Percentiles rank a stretch among this genome's conserved stretches.
These are phyloP conservation scores for Pseudocercospora musae DNA, from an alignment of 2,329 filamentous ascomycete species.

Conservation along the genomic window DNA sequence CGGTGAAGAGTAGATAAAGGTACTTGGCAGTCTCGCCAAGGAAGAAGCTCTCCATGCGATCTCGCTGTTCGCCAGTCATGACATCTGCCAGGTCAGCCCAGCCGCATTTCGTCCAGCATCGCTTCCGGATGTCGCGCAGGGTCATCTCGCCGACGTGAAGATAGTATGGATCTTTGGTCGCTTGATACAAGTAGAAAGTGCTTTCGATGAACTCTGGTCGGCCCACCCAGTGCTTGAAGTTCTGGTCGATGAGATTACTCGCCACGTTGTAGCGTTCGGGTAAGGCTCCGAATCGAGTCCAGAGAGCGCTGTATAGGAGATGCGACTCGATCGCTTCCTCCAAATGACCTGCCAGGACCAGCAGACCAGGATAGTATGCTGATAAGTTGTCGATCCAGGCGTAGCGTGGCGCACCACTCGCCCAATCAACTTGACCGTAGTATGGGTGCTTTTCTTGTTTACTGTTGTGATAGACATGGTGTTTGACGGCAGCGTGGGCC, in stretches of 20 bases:
- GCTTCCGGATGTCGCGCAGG: conserved; percentile 76
- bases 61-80: conserved; percentile 71
- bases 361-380: conserved; percentile 88
- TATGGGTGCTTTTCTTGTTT: conserved; percentile 76
- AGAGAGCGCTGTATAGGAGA: conserved; percentile 84
- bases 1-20: conserved; percentile 85
- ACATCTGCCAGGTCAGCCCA: conserved; percentile 75
- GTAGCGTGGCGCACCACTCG: conserved; percentile 81
- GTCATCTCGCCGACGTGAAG: conserved; percentile 95
- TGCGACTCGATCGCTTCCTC: conserved; percentile 90
- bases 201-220: conserved; percentile 96
- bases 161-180: conserved; percentile 94
- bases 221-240: conserved; percentile 91
- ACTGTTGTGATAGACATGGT: conserved; percentile 76
- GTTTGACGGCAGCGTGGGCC: conserved; percentile 81
- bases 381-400: conserved; percentile 96
- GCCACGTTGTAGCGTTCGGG: conserved; percentile 73
- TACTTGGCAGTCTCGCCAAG: conserved; percentile 96
- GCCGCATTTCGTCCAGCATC: conserved; percentile 87
- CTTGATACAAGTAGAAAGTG: conserved; percentile 91
- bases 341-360: conserved; percentile 81
- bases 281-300: conserved; percentile 90
- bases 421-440: conserved; percentile 85
- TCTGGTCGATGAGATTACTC: conserved; percentile 79
- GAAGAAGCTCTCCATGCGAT: conserved; percentile 99